phyloP scores from a whole-genome alignment of 192 early-diverging fungal genomes.

The Coemansia sp. region DNA sequence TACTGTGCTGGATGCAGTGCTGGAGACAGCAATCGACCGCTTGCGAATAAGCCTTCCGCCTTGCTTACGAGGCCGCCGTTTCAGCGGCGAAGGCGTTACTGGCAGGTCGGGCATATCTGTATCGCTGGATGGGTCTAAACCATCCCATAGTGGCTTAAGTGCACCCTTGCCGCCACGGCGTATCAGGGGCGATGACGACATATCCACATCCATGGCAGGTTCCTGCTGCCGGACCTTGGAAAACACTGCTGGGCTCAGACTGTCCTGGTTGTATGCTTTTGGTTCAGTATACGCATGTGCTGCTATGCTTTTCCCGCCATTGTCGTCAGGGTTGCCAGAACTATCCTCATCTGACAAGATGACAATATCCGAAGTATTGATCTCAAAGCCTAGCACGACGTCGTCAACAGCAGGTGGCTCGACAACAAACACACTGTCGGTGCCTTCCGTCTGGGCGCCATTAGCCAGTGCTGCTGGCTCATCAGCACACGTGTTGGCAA shows the following conservation, averaged over 20 bases:
- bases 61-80: conserved; percentile 5
- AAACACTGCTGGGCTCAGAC: no score
- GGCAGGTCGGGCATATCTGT: background rate
- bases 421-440: background rate
- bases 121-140: background rate
- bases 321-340: background rate
- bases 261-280: background rate
- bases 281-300: background rate
- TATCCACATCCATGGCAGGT: background rate
- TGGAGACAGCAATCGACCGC: background rate
- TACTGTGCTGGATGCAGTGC: background rate
- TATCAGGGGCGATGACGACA: conserved; percentile 16
- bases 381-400: conserved; percentile 25
- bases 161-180: background rate
- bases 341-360: conserved; percentile 27
- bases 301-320: background rate
- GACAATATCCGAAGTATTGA: conserved; percentile 26
- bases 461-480: background rate
- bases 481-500: conserved; percentile 11
- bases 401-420: conserved; percentile 13
- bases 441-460: background rate
- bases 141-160: background rate
- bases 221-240: no score
- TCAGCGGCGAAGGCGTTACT: conserved; percentile 1
- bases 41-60: conserved; percentile 13